phyloP scores from a whole-genome alignment of 1,139 yeast genomes.

The Petasospora fabianii region DNA sequence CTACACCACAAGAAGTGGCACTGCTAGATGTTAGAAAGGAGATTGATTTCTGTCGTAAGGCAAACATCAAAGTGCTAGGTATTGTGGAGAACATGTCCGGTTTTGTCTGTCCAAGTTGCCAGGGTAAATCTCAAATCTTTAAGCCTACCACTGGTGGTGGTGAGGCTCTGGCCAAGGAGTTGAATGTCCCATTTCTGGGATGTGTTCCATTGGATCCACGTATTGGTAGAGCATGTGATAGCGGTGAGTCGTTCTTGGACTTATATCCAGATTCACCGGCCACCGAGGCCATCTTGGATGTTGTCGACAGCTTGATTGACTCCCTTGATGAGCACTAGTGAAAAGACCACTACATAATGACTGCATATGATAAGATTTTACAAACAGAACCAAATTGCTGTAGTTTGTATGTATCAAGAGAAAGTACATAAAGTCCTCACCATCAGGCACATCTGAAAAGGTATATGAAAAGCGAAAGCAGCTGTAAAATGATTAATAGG shows the following conservation, averaged over 20 bases:
- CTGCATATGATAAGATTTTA: too few species aligned
- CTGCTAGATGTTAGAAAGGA: slow-evolving; percentile 92
- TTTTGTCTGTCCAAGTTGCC: slow-evolving; percentile 93
- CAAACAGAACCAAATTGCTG: too few species aligned
- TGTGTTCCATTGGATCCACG: slow-evolving; percentile 95
- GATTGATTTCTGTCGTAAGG: slow-evolving; percentile 89
- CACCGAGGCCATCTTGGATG: slow-evolving; percentile 77
- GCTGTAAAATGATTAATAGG: too few species aligned
- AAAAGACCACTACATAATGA: neutral
- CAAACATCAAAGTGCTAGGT: slow-evolving; percentile 75
- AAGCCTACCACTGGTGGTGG: slow-evolving; percentile 98
- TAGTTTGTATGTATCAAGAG: too few species aligned
- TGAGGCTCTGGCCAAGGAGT: slow-evolving; percentile 71
- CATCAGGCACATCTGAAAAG: too few species aligned
- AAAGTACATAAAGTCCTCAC: too few species aligned
- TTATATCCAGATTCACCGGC: slow-evolving; percentile 92
- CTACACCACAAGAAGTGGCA: slow-evolving; percentile 98
- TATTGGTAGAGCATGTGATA: slow-evolving; percentile 84
- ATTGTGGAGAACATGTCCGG: slow-evolving; percentile 97
- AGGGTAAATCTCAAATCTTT: slow-evolving; percentile 86
- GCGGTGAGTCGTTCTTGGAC: slow-evolving; percentile 84
- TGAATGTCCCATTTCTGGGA: slow-evolving; percentile 76
- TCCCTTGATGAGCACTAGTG: slow-evolving; percentile 13
- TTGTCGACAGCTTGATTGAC: slow-evolving; percentile 54
- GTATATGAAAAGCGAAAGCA: too few species aligned